Percentiles rank a stretch among this genome's conserved stretches.
phyloP scores from a whole-genome alignment of 768 basidiomycete genomes.

The Phylloporus rhodoxanthus region DNA sequence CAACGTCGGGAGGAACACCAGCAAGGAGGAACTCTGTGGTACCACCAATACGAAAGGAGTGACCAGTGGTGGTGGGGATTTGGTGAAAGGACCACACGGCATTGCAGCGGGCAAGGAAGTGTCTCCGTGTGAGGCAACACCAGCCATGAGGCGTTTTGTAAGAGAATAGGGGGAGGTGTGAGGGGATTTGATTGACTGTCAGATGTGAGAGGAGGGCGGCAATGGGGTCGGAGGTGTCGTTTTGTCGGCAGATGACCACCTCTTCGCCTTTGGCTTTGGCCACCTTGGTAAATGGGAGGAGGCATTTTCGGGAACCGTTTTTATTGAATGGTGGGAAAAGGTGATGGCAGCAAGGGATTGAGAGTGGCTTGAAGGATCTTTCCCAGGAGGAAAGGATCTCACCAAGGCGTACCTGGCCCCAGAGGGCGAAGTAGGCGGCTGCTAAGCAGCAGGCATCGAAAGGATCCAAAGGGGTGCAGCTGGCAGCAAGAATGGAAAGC shows the following conservation, averaged over 20 bases:
- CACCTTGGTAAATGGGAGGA: conserved; percentile 15
- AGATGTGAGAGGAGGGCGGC: conserved; percentile 9
- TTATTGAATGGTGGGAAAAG: not conserved
- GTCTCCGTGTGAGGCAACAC: conserved; percentile 9
- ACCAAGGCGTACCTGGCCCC: not conserved
- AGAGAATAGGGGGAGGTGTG: not conserved
- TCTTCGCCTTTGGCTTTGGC: conserved; percentile 24
- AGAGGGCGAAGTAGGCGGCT: not conserved
- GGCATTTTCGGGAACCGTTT: not conserved
- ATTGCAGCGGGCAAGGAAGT: conserved; percentile 24
- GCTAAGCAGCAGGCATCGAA: not conserved
- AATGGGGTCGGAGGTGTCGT: conserved; percentile 17
- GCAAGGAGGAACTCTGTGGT: conserved; percentile 26
- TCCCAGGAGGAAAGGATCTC: conserved; percentile 2
- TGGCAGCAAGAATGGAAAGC: conserved; percentile 3
- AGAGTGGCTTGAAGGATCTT: not conserved
- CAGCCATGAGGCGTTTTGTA: conserved; percentile 2
- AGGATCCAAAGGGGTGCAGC: not conserved
- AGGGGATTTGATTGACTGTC: not conserved
- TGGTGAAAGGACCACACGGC: conserved; percentile 16
- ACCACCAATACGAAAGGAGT: conserved; percentile 34
- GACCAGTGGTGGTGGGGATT: conserved; percentile 17
- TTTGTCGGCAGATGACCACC: conserved; percentile 29
- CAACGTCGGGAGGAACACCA: conserved; percentile 29
- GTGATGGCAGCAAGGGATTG: not conserved